Conservation (phyloP, 129 eudicot genomes). For the Lactuca sativa region DNA sequence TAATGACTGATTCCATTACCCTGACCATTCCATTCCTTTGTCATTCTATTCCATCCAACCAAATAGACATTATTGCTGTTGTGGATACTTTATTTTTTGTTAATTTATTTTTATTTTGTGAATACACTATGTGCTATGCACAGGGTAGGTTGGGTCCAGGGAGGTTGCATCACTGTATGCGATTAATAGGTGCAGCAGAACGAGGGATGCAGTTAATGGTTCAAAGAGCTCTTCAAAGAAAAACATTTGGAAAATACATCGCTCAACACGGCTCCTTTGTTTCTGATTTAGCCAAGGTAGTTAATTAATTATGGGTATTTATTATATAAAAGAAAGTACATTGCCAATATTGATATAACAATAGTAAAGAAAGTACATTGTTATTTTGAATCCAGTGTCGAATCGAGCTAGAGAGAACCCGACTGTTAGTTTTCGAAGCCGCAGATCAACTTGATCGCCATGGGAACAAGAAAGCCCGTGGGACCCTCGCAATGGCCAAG, state of each 20-base stretch:
- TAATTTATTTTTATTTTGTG: too few relatives aligned
- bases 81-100: too few relatives aligned
- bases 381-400: slow-evolving; percentile 63
- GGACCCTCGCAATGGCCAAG: slow-evolving; percentile 97
- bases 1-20: too few relatives aligned
- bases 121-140: slow-evolving; percentile 9
- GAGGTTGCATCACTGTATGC: slow-evolving; percentile 98
- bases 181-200: slow-evolving; percentile 95
- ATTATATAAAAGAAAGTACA: background rate
- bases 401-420: slow-evolving; percentile 79
- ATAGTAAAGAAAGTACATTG: background rate
- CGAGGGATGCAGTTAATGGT: slow-evolving; percentile 97
- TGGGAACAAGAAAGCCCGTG: slow-evolving; percentile 94
- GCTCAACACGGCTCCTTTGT: slow-evolving; percentile 95
- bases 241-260: slow-evolving; percentile 77
- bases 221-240: slow-evolving; percentile 80
- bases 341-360: too few relatives aligned
- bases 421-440: slow-evolving; percentile 88
- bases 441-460: slow-evolving; percentile 95
- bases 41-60: too few relatives aligned
- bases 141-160: slow-evolving; percentile 99
- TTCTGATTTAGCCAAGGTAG: slow-evolving; percentile 86
- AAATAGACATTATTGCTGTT: too few relatives aligned
- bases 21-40: too few relatives aligned
- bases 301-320: background rate